Evolutionary conservation across 169 alveolate species (phyloP), one percentile per base, ranked within the genome.

Genomic region (Plasmodium fragile): DNA sequence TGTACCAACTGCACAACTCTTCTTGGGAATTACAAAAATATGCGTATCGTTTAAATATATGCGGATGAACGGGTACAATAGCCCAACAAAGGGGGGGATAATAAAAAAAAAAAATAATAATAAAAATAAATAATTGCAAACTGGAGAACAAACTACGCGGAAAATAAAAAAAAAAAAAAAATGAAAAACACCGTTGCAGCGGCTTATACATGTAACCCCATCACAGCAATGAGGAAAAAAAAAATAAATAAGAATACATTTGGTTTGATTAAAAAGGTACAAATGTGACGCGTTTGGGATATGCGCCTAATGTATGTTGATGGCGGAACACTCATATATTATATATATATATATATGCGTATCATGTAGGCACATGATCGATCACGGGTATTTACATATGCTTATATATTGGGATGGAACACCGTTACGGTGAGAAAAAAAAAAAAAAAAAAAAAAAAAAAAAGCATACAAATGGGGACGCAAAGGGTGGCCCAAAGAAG

Each of bases 381-480:
- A n/a, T 18, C 41, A 65, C 41, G 18, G 69, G 34, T 28, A 65
- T 28, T 49, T 18, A 16, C 5, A 22, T 25, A 32, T n/a, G 11
- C 43, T 73, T n/a, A 73, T 16, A 73, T n/a, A 73, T 16, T 32
- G 18, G 43, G 30, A 73, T 8, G 82, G 28, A 32, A 73, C 28
- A 73, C 36, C 36, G 43, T 34, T 32, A 73, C 28, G 22, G 4
- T 4, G 22, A 8, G 30, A 32, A 32, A n/a, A 73, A 73, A 73
- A 73, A 73, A 73, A 73, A 73, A 73, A 73, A 34, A 34, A 73
- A 73, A 72, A 72, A 72, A 30, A 30, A 25, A 30, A 30, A 13
- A n/a, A 71, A 71, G 43, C 36, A n/a, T 73, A 22, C 45, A 13
- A 18, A 72, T 34, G 41, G 41, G 41, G 41, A 41, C 5, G 8